phyloP scores from a whole-genome alignment of 1,284 basidiomycete genomes.

The Moesziomyces aphidis region DNA sequence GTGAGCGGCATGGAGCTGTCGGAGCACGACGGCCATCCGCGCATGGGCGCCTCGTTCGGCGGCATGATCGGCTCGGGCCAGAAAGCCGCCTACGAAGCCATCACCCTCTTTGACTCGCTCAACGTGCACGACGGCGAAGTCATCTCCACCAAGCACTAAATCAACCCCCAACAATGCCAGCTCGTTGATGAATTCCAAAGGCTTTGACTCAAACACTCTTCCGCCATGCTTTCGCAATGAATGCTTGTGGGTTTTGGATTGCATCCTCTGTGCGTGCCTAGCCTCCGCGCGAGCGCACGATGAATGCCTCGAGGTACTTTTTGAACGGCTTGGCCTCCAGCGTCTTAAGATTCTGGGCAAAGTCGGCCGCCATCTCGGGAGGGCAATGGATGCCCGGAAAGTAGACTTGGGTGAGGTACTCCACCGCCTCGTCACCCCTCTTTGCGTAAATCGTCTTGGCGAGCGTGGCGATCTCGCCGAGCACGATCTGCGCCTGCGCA shows the following conservation, averaged over 20 bases:
- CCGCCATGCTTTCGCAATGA: no score
- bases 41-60: constrained; percentile 75
- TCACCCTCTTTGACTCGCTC: constrained; percentile 74
- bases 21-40: constrained; percentile 81
- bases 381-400: constrained; percentile 92
- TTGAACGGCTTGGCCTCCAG: constrained; percentile 81
- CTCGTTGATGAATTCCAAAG: neutral
- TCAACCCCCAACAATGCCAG: no score
- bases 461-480: constrained; percentile 69
- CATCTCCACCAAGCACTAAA: constrained; percentile 34
- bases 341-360: constrained; percentile 68
- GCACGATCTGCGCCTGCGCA: constrained; percentile 73
- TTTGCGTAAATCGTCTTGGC: constrained; percentile 83
- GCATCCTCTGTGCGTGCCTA: neutral
- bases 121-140: constrained; percentile 78
- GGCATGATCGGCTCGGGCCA: constrained; percentile 84
- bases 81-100: constrained; percentile 81
- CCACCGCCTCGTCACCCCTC: constrained; percentile 84
- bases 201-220: neutral
- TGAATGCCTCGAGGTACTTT: constrained; percentile 56
- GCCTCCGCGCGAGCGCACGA: constrained; percentile 47
- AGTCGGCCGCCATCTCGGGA: constrained; percentile 79
- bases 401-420: constrained; percentile 83
- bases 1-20: constrained; percentile 82
- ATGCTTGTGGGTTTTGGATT: neutral